Evolutionary conservation across 2,329 filamentous ascomycete species (phyloP), one percentile per base, ranked within the genome.

Genomic region (Didymella pomorum): DNA sequence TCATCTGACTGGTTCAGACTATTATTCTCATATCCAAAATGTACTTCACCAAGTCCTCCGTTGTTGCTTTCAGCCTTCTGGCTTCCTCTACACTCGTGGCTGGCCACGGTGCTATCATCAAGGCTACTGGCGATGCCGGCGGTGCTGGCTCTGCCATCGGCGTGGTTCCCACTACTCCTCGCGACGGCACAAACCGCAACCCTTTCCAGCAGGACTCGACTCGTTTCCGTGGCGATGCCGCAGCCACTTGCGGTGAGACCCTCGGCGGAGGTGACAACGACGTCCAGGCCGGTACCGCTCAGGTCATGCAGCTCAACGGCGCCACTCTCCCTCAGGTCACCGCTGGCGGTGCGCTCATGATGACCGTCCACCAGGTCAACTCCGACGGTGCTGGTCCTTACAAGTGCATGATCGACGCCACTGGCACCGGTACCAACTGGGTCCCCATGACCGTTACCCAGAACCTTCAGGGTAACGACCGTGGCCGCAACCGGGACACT

Each of bases 301-400:
- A 81, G 41, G 86, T 89, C 74, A 81, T 89, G 79, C 79, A 80
- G 57, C 80, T 82, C 72, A 87, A 82, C 6, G 86, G 86, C 56
- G 77, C 76, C 58, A 72, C 69, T 33, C 82, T 89, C 23, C 86
- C 87, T 11, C 86, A 89, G 77, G 78, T 89, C 66, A 80, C 79
- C 7, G 67, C 79, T 0, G 87, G 87, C 47, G 87, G 87, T 56
- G 66, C 80, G 54, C 66, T 89, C 60, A 78, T 78, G 65, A 88
- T 89, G 81, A 89, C 86, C 1, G 79, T 89, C 10, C 87, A 89
- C 77, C 87, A 89, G 73, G 86, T 89, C 72, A 89, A 89, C 76
- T 80, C 80, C 35, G 87, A 90, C 64, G 87, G 87, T 57, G 87
- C 84, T 58, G 87, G 87, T 11, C 86, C 87, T 2, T 89, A 87